Evolutionary conservation across 352 stramenopile species (phyloP).

Genomic region (Phytophthora nicotianae): DNA sequence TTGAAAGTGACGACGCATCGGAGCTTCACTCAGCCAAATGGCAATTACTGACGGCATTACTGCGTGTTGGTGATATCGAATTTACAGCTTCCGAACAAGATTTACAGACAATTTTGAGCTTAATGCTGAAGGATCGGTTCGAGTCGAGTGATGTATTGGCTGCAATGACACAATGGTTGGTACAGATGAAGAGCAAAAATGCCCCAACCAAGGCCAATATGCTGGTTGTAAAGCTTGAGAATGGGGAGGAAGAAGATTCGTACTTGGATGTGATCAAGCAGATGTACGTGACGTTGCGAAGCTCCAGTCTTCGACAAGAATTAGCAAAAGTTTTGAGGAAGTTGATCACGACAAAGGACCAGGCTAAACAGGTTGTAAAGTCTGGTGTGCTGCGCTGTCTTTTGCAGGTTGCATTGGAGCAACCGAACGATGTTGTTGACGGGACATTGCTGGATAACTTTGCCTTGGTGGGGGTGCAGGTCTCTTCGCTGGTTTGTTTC

Average conservation of each 20-base stretch:
- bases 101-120: conserved; percentile 26
- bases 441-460: conserved; percentile 25
- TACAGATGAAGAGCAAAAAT: conserved; percentile 21
- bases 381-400: conserved; percentile 46
- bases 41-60: conserved; percentile 24
- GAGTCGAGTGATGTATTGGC: conserved; percentile 35
- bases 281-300: conserved; percentile 70
- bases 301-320: conserved; percentile 28
- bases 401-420: conserved; percentile 51
- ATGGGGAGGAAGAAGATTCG: conserved; percentile 17
- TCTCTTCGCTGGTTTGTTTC: conserved; percentile 39
- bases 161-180: conserved; percentile 48
- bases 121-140: conserved; percentile 42
- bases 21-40: conserved; percentile 37
- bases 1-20: conserved; percentile 27
- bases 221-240: conserved; percentile 16
- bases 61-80: conserved; percentile 2
- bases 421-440: conserved; percentile 10
- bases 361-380: conserved; percentile 52
- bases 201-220: conserved; percentile 5
- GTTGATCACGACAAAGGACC: conserved; percentile 45
- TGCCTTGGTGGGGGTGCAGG: conserved; percentile 15
- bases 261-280: conserved; percentile 71
- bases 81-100: conserved; percentile 11
- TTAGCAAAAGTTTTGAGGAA: conserved; percentile 40